These are phyloP conservation scores for Aureobasidium sp. DNA, from an alignment of 2,329 filamentous ascomycete species.

Conservation along the genomic window DNA sequence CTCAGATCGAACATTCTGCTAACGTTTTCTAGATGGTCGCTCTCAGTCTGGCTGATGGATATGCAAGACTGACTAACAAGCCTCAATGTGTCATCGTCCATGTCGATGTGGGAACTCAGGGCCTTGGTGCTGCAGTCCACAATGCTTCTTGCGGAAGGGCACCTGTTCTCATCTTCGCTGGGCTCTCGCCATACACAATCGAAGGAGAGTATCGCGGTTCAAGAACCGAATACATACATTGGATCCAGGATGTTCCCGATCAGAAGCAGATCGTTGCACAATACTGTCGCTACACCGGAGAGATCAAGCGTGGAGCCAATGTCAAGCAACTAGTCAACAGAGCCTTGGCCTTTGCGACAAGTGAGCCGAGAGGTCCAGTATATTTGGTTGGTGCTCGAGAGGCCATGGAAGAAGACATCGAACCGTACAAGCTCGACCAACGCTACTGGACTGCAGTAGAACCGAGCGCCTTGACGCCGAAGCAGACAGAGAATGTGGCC, in stretches of 20 bases:
- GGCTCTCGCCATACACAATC: constrained; percentile 67
- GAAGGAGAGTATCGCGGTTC: constrained; percentile 71
- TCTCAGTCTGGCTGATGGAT: constrained; percentile 77
- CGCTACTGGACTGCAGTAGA: constrained; percentile 64
- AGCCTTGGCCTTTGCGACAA: constrained; percentile 72
- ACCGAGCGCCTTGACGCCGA: constrained; percentile 53
- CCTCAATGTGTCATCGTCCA: constrained; percentile 74
- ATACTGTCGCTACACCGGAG: constrained; percentile 76
- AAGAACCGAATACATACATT: constrained; percentile 80
- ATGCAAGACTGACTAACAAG: constrained; percentile 63
- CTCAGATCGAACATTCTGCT: neutral
- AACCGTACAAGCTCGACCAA: constrained; percentile 63
- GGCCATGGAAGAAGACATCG: constrained; percentile 78
- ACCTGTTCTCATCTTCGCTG: constrained; percentile 71
- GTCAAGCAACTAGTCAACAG: constrained; percentile 86
- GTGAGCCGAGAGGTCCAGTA: constrained; percentile 70
- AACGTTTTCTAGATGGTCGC: constrained; percentile 58
- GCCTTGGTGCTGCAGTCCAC: constrained; percentile 69
- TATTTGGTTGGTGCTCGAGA: constrained; percentile 74
- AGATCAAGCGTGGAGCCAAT: constrained; percentile 78
- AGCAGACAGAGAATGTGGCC: constrained; percentile 53
- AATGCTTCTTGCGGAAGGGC: constrained; percentile 69
- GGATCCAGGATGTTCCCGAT: constrained; percentile 78
- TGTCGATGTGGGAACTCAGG: constrained; percentile 76
- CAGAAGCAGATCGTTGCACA: constrained; percentile 74